Base-by-base conservation (phyloP, 768 basidiomycete species). In the Tylopilus sp. region DNA sequence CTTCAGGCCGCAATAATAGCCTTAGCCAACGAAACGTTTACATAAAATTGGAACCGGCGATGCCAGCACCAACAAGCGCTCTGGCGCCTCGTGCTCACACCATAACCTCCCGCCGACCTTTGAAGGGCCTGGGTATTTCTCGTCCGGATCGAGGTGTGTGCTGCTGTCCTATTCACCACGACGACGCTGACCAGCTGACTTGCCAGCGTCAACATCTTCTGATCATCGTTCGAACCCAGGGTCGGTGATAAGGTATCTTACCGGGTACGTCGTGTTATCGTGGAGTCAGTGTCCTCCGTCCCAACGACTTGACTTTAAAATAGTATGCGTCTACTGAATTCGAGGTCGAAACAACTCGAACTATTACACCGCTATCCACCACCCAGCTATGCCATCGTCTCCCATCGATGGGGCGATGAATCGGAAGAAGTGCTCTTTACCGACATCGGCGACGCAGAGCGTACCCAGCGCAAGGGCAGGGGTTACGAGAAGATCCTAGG, bases 241-340 rank as follows among this genome's bases (percentile, higher is more conserved):
- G 19, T 5, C 26, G 37, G 53, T 9, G 28, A 34, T 19, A 22
- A 37, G 30, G 22, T 17, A 2, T 31, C 36, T 31, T 8, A 17
- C 29, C 46, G 44, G n/a, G 59, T 60, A 46, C 3, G 59, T 59
- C 26, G 9, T 26, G 6, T 17, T 21, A 7, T 29, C 17, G 14
- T n/a, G 8, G 34, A 13, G 28, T 25, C 12, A 28, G 6, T 19
- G 4, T 25, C 6, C 14, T 28, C 34, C n/a, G 19, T 48, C 13
- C 24, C 17, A 24, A 59, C 41, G 8, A 7, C 49, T 26, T 8
- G 30, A n/a, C n/a, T n/a, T n/a, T 26, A 38, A 31, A 65, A 60
- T 26, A 34, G 8, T 4, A 66, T 66, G 64, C 63, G 56, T 45
- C 60, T 66, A 43, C 56, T 66, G 43, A 58, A 67, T 29, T 45